Evolutionary conservation across 495 filamentous ascomycete species (phyloP).

Genomic region (Astrothelium macrocarpum): DNA sequence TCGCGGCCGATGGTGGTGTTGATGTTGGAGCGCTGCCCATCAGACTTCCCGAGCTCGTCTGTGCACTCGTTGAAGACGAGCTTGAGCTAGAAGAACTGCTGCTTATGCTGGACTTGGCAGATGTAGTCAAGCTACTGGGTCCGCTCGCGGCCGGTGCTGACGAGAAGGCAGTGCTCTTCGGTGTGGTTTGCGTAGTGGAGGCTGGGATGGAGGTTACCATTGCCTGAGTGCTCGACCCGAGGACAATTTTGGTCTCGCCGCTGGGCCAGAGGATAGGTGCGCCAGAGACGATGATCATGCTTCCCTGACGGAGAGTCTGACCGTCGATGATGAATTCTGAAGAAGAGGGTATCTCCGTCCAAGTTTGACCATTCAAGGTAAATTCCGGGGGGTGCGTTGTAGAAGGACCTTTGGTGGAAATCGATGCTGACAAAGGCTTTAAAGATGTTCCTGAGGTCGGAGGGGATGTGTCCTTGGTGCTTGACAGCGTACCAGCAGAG

Average conservation of each 20-base stretch:
- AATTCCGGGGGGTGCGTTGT: not conserved
- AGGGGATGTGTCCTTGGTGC: not conserved
- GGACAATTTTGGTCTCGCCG: not conserved
- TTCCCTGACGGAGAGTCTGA: not conserved
- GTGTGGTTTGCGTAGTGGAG: not conserved
- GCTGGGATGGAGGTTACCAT: not conserved
- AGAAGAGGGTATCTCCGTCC: not conserved
- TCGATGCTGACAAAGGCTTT: not conserved
- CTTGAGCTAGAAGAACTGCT: not conserved
- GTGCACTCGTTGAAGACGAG: not conserved
- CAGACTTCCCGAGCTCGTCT: not conserved
- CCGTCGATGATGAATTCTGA: not conserved
- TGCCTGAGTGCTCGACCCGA: not conserved
- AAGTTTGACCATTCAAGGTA: not conserved
- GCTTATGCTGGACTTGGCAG: not conserved
- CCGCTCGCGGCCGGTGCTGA: not conserved
- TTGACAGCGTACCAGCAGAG: not conserved
- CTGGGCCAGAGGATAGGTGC: not conserved
- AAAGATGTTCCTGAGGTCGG: not conserved
- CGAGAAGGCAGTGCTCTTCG: not conserved
- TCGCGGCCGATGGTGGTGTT: conserved; percentile 21
- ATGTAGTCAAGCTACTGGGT: not conserved
- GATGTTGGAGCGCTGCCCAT: conserved; percentile 28
- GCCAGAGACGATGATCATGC: conserved; percentile 1
- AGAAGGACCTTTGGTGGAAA: not conserved